A percentile compares a stretch with the other conserved stretches of the same genome.
Conservation (phyloP, 768 basidiomycete species). For the Russula griseocarnosa region DNA sequence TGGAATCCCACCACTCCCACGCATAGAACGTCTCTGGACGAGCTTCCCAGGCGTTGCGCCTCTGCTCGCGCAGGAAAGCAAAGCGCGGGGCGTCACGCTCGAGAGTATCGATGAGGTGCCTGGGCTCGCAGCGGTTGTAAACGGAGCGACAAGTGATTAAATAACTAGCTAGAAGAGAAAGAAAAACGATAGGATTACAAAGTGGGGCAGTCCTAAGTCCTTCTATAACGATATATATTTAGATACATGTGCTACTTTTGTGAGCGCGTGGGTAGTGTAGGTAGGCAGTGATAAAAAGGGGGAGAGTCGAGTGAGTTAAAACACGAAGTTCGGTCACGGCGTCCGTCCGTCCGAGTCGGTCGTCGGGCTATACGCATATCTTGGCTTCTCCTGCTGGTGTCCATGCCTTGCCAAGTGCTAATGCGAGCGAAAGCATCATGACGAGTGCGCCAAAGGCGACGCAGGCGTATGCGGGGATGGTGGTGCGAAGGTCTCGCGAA, state of each 20-base stretch:
- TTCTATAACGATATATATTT: constrained; percentile 17
- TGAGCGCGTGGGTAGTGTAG: not conserved
- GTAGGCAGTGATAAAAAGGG: not conserved
- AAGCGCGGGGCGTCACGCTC: constrained; percentile 57
- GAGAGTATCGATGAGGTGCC: constrained; percentile 49
- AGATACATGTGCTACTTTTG: constrained; percentile 19
- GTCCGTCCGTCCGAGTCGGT: not conserved
- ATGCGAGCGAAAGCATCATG: constrained; percentile 69
- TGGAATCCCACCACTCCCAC: constrained; percentile 47
- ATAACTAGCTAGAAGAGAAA: not conserved
- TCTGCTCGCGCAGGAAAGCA: constrained; percentile 65
- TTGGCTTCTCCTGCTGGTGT: constrained; percentile 64
- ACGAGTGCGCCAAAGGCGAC: constrained; percentile 71
- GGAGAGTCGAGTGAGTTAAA: not conserved
- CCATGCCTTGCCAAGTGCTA: constrained; percentile 79
- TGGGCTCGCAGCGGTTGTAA: constrained; percentile 22
- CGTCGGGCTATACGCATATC: constrained; percentile 52
- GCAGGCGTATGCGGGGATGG: constrained; percentile 68
- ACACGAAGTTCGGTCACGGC: no score
- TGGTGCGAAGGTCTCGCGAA: constrained; percentile 61
- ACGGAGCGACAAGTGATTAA: not conserved
- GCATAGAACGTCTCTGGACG: constrained; percentile 68
- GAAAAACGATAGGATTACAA: constrained; percentile 8
- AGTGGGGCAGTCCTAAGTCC: constrained; percentile 8
- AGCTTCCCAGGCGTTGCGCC: constrained; percentile 67